Conservation (phyloP, 1,139 yeast genomes). For the Yamadazyma epiphylla region DNA sequence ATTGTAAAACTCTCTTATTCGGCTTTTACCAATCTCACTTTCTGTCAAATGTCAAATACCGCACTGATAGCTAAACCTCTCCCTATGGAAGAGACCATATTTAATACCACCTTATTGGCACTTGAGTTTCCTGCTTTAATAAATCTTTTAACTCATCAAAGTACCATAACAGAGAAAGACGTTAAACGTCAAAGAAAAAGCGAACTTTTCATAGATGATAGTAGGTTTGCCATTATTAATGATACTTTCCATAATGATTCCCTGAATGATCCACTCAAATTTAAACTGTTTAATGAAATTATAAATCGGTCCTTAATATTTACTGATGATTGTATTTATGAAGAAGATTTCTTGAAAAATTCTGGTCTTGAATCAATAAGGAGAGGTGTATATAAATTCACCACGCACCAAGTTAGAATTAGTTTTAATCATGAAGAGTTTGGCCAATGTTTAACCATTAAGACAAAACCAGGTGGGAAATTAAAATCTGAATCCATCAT, state of each 20-base stretch:
- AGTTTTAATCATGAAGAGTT: slow-evolving; percentile 7
- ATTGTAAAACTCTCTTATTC: background rate
- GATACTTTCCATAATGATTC: slow-evolving; percentile 8
- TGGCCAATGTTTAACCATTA: slow-evolving; percentile 7
- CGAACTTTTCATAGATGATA: slow-evolving; percentile 7
- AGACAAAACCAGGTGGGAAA: slow-evolving; percentile 11
- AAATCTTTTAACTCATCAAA: too few relatives aligned
- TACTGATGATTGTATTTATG: background rate
- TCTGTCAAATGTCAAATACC: too few relatives aligned
- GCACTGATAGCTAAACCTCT: too few relatives aligned
- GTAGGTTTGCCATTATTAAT: slow-evolving; percentile 5
- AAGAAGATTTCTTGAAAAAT: background rate
- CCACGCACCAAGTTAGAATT: slow-evolving; percentile 4
- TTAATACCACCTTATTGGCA: slow-evolving; percentile 60
- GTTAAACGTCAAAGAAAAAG: slow-evolving; percentile 4
- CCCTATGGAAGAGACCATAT: slow-evolving; percentile 64
- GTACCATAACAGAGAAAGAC: background rate
- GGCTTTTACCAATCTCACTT: too few relatives aligned
- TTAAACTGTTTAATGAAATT: slow-evolving; percentile 9
- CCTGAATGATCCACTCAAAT: slow-evolving; percentile 9
- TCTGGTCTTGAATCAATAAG: background rate
- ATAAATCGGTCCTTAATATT: slow-evolving; percentile 6
- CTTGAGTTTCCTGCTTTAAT: too few relatives aligned
- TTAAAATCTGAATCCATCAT: slow-evolving; percentile 12
- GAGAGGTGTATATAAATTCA: background rate